Percentiles rank a stretch among this genome's conserved stretches.
Evolutionary conservation across 495 filamentous ascomycete genomes (phyloP).

Genomic region (Aspergillus egyptiacus): DNA sequence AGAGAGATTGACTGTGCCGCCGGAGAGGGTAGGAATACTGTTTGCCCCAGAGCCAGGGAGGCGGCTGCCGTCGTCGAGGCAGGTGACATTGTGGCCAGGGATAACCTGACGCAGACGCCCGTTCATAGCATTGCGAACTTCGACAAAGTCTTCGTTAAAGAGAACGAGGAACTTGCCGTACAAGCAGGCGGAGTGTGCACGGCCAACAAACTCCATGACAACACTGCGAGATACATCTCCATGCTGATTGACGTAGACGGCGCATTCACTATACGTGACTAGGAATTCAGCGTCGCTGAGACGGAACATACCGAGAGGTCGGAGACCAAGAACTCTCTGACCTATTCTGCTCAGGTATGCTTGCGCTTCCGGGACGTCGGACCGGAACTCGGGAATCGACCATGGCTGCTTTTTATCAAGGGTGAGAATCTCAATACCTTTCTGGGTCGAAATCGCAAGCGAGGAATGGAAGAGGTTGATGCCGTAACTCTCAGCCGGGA

Average conservation of each 20-base stretch:
- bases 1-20: conserved; percentile 22
- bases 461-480: conserved; percentile 94
- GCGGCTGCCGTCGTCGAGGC: conserved; percentile 77
- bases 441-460: conserved; percentile 82
- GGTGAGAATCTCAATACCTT: conserved; percentile 93
- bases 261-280: conserved; percentile 89
- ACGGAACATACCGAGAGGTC: conserved; percentile 93
- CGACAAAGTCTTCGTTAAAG: conserved; percentile 87
- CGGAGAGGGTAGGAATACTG: conserved; percentile 25
- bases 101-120: conserved; percentile 91
- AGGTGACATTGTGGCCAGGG: conserved; percentile 76
- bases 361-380: conserved; percentile 40
- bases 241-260: conserved; percentile 96
- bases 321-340: conserved; percentile 67
- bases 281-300: conserved; percentile 90
- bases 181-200: conserved; percentile 77
- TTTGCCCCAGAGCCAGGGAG: conserved; percentile 31
- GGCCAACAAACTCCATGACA: conserved; percentile 96
- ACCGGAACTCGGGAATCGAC: conserved; percentile 78
- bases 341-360: conserved; percentile 76
- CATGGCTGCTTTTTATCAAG: conserved; percentile 92
- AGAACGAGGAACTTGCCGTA: conserved; percentile 70
- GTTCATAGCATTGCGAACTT: conserved; percentile 95
- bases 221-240: conserved; percentile 88
- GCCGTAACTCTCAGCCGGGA: conserved; percentile 89